Percentiles rank a stretch among this genome's conserved stretches.
Conservation (phyloP, 2,329 filamentous ascomycete species). For the Fusarium citri region DNA sequence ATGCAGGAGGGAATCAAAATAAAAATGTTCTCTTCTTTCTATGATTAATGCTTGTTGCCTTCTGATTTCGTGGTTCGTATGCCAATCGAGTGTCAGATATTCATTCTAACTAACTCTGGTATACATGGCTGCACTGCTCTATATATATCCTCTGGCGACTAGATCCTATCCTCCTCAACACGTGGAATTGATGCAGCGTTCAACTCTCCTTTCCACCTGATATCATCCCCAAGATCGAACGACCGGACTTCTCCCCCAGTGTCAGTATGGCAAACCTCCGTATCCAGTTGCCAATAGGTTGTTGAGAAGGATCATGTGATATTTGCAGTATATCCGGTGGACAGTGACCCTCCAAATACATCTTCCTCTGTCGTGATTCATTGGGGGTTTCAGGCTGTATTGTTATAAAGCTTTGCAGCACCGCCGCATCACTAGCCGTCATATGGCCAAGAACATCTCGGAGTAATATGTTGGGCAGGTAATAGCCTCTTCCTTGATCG, state of each 20-base stretch:
- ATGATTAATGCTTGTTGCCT: no score
- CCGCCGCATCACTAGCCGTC: background rate
- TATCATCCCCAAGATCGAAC: constrained; percentile 4
- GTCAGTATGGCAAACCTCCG: background rate
- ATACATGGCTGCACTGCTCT: no score
- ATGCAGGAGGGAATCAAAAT: no score
- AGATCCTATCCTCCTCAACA: background rate
- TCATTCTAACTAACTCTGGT: no score
- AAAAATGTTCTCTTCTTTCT: no score
- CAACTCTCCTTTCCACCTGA: background rate
- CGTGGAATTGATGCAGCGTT: background rate
- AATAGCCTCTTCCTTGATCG: constrained; percentile 9
- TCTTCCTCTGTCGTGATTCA: background rate
- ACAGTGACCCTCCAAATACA: constrained; percentile 16
- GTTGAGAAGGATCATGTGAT: background rate
- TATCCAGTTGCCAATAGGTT: constrained; percentile 2
- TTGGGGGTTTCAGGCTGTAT: background rate
- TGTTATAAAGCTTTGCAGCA: constrained; percentile 9
- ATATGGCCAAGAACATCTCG: background rate
- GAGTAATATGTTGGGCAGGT: background rate
- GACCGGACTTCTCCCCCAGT: background rate
- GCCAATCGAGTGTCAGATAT: no score
- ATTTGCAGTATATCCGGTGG: background rate
- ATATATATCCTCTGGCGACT: no score
- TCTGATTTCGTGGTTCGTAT: no score